Conservation (phyloP, 768 basidiomycete species). For the Termitomyces sp. region DNA sequence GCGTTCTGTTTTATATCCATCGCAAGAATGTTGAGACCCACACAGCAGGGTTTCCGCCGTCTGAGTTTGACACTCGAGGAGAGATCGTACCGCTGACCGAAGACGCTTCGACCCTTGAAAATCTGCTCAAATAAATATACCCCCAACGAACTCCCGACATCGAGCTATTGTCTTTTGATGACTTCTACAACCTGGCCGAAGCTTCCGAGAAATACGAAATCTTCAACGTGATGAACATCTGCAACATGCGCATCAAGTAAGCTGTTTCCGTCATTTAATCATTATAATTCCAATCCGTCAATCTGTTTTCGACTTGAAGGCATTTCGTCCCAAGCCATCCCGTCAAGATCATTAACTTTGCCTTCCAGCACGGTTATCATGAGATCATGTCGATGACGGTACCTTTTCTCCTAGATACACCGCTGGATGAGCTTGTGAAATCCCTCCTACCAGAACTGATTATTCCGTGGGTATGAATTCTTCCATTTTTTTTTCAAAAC, state of each 20-base stretch:
- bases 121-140: constrained; percentile 25
- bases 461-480: background rate
- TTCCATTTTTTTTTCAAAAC: background rate
- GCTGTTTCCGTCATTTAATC: too few relatives aligned
- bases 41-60: constrained; percentile 22
- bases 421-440: background rate
- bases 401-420: background rate
- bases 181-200: constrained; percentile 10
- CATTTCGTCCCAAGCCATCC: constrained; percentile 8
- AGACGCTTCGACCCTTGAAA: constrained; percentile 18
- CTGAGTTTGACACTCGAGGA: constrained; percentile 14
- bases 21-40: constrained; percentile 18
- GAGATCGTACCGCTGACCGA: constrained; percentile 23
- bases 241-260: too few relatives aligned
- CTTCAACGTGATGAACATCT: too few relatives aligned
- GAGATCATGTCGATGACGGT: background rate
- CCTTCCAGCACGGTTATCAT: constrained; percentile 6
- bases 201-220: background rate
- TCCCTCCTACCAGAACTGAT: background rate
- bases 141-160: constrained; percentile 21
- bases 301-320: background rate
- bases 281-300: too few relatives aligned
- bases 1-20: constrained; percentile 21
- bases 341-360: constrained; percentile 11
- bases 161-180: constrained; percentile 13